phyloP scores from a whole-genome alignment of 2,329 filamentous ascomycete genomes.

The Intubia oerlemansii region DNA sequence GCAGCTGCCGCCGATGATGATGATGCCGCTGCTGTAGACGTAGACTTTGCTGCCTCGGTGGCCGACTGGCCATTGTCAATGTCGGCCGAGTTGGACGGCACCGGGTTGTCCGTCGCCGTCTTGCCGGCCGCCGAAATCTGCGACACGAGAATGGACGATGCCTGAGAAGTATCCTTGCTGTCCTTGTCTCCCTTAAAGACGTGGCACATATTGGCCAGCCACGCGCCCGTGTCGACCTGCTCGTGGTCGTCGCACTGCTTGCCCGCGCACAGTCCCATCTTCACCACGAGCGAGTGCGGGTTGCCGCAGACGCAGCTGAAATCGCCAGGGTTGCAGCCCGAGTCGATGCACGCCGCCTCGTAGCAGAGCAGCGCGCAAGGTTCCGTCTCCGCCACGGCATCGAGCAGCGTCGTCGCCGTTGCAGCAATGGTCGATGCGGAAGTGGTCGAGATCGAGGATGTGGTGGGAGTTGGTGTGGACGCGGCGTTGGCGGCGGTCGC shows the following conservation, averaged over 20 bases:
- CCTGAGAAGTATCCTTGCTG: conserved; percentile 1
- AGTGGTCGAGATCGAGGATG: background rate
- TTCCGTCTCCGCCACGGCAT: conserved; percentile 5
- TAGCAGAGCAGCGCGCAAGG: conserved; percentile 8
- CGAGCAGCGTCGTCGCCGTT: conserved; percentile 6
- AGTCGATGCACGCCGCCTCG: conserved; percentile 6
- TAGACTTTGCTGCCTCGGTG: background rate
- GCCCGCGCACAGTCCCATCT: conserved; percentile 9
- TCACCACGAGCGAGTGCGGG: conserved; percentile 8
- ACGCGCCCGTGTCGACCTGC: conserved; percentile 6
- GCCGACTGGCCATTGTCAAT: background rate
- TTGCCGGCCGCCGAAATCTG: conserved; percentile 5
- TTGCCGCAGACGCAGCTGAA: conserved; percentile 8
- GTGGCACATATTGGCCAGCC: conserved; percentile 7
- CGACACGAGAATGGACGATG: conserved; percentile 3
- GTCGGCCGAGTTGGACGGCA: conserved; percentile 2
- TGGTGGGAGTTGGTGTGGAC: too few species aligned
- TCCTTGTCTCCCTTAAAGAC: conserved; percentile 1
- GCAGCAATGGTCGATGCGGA: conserved; percentile 1
- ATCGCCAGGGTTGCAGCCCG: conserved; percentile 5
- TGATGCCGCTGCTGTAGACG: too few species aligned
- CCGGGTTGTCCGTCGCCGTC: conserved; percentile 8
- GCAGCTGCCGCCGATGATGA: background rate
- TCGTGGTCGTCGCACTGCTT: conserved; percentile 5
- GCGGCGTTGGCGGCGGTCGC: too few species aligned